Evolutionary conservation across 2,329 filamentous ascomycete species (phyloP).

Genomic region (Botrytis porri): DNA sequence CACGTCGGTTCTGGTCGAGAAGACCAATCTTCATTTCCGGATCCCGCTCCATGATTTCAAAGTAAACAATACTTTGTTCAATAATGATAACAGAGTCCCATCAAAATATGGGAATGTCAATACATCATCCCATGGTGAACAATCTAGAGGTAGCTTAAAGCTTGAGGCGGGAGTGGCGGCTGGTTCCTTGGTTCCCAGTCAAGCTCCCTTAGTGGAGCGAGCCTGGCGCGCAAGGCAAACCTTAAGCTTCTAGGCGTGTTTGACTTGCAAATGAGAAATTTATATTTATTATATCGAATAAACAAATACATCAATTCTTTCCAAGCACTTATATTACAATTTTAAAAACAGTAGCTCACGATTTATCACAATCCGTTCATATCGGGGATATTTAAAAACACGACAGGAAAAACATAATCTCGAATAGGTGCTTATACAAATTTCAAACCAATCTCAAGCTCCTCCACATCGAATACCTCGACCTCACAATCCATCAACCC

Average conservation of each 20-base stretch:
- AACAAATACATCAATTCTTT: not conserved
- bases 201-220: slow-evolving; percentile 6
- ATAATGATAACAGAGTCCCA: not conserved
- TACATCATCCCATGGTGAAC: slow-evolving; percentile 13
- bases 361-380: not conserved
- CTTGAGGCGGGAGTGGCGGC: not conserved
- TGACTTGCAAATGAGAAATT: not conserved
- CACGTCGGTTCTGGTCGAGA: slow-evolving; percentile 1
- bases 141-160: slow-evolving; percentile 3
- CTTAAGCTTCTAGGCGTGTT: not conserved
- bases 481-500: slow-evolving; percentile 10
- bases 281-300: not conserved
- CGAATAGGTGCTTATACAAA: not conserved
- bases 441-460: not conserved
- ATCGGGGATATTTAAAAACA: not conserved
- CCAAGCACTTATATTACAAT: not conserved
- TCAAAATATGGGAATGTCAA: not conserved
- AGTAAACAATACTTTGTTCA: not conserved
- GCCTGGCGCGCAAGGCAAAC: slow-evolving; percentile 21
- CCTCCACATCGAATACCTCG: not conserved
- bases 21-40: slow-evolving; percentile 14
- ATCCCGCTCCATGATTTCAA: slow-evolving; percentile 1
- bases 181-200: not conserved
- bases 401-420: not conserved
- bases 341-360: not conserved